Conservation (phyloP, 2,329 filamentous ascomycete genomes). For the Cordyceps javanica region DNA sequence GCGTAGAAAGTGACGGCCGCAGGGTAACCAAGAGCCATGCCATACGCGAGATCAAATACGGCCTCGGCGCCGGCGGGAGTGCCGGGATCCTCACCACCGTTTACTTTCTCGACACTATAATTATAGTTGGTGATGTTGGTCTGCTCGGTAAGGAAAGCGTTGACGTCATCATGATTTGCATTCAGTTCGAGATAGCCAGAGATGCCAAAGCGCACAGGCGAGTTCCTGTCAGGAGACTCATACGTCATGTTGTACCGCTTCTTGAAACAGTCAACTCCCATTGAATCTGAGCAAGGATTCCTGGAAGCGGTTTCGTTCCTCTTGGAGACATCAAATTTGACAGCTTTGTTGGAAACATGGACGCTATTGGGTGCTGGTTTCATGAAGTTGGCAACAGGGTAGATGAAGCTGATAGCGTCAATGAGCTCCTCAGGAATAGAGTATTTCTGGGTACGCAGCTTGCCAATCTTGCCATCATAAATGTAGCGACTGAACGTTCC, state of each 20-base stretch:
- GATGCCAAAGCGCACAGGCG: conserved; percentile 28
- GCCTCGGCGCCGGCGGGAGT: conserved; percentile 31
- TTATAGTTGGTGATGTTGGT: conserved; percentile 18
- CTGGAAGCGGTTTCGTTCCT: conserved; percentile 16
- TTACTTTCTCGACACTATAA: conserved; percentile 24
- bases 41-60: conserved; percentile 34
- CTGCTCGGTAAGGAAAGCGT: conserved; percentile 25
- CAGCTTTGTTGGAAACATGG: background rate
- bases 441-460: conserved; percentile 31
- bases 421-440: conserved; percentile 26
- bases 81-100: conserved; percentile 30
- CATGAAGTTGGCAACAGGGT: conserved; percentile 34
- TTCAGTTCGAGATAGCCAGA: conserved; percentile 36
- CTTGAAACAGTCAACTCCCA: conserved; percentile 28
- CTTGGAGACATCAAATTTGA: background rate
- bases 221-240: conserved; percentile 14
- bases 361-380: conserved; percentile 13
- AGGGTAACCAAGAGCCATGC: conserved; percentile 30
- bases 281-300: conserved; percentile 20
- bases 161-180: conserved; percentile 30
- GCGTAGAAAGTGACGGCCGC: conserved; percentile 29
- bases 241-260: conserved; percentile 33
- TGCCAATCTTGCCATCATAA: conserved; percentile 21
- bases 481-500: conserved; percentile 28
- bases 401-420: conserved; percentile 30